phyloP scores from a whole-genome alignment of 495 filamentous ascomycete genomes.

The Aspergillus nidulans region DNA sequence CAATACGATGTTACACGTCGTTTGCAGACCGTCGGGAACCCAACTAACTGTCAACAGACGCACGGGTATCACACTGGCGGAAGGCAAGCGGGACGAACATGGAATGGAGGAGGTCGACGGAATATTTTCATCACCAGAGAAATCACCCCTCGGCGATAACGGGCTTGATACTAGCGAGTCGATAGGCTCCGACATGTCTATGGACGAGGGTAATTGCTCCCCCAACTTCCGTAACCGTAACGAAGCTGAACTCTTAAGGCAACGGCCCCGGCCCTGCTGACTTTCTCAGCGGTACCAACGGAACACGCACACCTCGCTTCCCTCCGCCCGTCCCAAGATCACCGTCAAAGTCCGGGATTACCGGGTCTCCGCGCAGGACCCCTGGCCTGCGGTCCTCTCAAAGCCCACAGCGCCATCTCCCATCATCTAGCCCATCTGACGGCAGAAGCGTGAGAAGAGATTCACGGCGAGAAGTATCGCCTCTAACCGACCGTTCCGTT shows the following conservation, averaged over 20 bases:
- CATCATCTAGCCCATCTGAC: slow-evolving; percentile 39
- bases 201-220: slow-evolving; percentile 38
- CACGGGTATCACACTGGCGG: slow-evolving; percentile 78
- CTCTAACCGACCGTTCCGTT: slow-evolving; percentile 33
- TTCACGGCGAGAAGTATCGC: slow-evolving; percentile 28
- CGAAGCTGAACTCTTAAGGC: slow-evolving; percentile 17
- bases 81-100: slow-evolving; percentile 83
- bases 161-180: slow-evolving; percentile 30
- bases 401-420: slow-evolving; percentile 27
- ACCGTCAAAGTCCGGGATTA: slow-evolving; percentile 40
- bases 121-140: slow-evolving; percentile 85
- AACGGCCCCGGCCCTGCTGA: slow-evolving; percentile 42
- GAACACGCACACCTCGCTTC: slow-evolving; percentile 27
- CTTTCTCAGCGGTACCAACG: slow-evolving; percentile 36
- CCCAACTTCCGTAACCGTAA: not conserved
- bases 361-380: slow-evolving; percentile 40
- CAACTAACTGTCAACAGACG: slow-evolving; percentile 43
- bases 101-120: slow-evolving; percentile 81
- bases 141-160: slow-evolving; percentile 45
- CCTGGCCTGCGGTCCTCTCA: slow-evolving; percentile 40
- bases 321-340: slow-evolving; percentile 39
- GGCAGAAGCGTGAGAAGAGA: slow-evolving; percentile 23
- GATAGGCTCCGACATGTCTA: slow-evolving; percentile 45
- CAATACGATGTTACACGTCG: not conserved
- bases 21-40: not conserved